A percentile compares a stretch with the other conserved stretches of the same genome.
These are phyloP conservation scores for Halophytophthora batemanensis DNA, from an alignment of 352 stramenopile genomes.

Conservation along the genomic window DNA sequence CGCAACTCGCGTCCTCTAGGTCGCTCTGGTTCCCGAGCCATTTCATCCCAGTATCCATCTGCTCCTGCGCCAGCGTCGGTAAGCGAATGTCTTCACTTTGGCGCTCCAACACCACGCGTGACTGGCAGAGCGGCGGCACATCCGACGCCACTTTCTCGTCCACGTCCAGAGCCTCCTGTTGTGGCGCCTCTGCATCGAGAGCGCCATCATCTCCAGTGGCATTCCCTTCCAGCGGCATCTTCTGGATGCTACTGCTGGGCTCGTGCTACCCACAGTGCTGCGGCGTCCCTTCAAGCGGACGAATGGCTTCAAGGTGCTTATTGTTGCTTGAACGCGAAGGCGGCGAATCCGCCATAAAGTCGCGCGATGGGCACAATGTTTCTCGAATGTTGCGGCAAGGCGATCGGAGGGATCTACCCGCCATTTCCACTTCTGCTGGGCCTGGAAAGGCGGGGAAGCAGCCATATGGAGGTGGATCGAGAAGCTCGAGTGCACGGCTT, in stretches of 20 bases:
- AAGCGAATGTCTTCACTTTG: slow-evolving; percentile 29
- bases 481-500: too few species aligned
- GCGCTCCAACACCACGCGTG: slow-evolving; percentile 59
- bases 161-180: slow-evolving; percentile 21
- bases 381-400: not conserved
- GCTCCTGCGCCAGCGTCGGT: slow-evolving; percentile 7
- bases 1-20: slow-evolving; percentile 13
- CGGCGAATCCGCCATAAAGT: not conserved
- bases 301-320: too few species aligned
- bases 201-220: too few species aligned
- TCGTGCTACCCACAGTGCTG: too few species aligned
- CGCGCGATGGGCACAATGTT: not conserved
- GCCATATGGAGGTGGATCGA: too few species aligned
- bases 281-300: not conserved
- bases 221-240: not conserved
- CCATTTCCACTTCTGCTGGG: not conserved
- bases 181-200: too few species aligned
- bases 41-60: slow-evolving; percentile 2
- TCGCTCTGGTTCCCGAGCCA: slow-evolving; percentile 6
- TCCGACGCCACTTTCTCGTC: slow-evolving; percentile 77
- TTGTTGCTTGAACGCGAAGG: too few species aligned
- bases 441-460: too few species aligned
- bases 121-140: slow-evolving; percentile 75
- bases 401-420: not conserved
- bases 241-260: not conserved